These are phyloP conservation scores for Xylariaceae sp. DNA, from an alignment of 2,329 filamentous ascomycete species.

Conservation along the genomic window DNA sequence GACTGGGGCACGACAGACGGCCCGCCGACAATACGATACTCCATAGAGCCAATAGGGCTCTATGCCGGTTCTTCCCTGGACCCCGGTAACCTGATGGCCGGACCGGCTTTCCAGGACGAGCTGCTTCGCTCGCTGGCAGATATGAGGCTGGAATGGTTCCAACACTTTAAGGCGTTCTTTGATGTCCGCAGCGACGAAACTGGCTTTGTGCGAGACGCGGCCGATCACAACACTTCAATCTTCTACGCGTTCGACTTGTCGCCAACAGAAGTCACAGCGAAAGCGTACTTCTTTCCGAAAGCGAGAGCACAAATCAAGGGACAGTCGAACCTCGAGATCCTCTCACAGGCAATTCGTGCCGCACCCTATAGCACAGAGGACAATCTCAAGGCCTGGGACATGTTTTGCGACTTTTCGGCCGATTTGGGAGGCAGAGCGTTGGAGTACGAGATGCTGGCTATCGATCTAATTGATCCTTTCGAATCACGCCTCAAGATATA, in stretches of 20 bases:
- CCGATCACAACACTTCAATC: conserved; percentile 5
- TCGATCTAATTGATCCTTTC: conserved; percentile 6
- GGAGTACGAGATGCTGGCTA: conserved; percentile 9
- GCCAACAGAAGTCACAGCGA: conserved; percentile 4
- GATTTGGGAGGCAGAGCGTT: not conserved
- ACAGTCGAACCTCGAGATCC: conserved; percentile 6
- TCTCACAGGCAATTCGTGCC: conserved; percentile 3
- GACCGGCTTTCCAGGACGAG: conserved; percentile 4
- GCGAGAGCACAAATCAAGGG: conserved; percentile 1
- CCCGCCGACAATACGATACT: conserved; percentile 8
- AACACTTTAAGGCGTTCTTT: conserved; percentile 8
- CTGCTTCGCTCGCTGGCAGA: conserved; percentile 1
- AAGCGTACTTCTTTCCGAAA: conserved; percentile 9
- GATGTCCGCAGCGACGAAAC: not conserved
- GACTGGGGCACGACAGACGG: conserved; percentile 5
- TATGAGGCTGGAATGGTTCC: conserved; percentile 9
- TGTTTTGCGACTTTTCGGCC: conserved; percentile 5
- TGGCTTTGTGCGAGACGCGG: conserved; percentile 1
- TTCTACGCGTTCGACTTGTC: conserved; percentile 11
- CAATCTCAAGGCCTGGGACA: conserved; percentile 4
- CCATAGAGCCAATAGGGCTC: conserved; percentile 10
- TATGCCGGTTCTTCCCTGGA: conserved; percentile 6
- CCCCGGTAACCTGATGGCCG: conserved; percentile 6
- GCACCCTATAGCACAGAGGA: conserved; percentile 3
- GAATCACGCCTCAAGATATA: conserved; percentile 9